Evolutionary conservation across 2,329 filamentous ascomycete genomes (phyloP).

Genomic region (Ophidiomyces ophidiicola): DNA sequence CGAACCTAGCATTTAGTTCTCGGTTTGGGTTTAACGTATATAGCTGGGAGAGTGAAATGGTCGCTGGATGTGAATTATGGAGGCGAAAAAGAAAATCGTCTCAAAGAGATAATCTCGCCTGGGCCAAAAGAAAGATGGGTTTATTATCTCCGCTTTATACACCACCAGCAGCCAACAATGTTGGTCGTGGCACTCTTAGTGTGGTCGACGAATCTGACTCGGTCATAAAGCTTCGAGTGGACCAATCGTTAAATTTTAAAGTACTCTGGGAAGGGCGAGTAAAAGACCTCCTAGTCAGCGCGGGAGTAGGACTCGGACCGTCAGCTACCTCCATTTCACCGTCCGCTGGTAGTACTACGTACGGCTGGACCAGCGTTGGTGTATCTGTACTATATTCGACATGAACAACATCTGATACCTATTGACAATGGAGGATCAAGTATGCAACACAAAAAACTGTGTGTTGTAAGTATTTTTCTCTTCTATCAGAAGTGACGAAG

Average conservation of each 20-base stretch:
- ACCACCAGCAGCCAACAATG: conserved; percentile 16
- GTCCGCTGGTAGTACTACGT: conserved; percentile 21
- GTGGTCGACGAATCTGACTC: conserved; percentile 50
- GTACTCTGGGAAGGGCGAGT: conserved; percentile 85
- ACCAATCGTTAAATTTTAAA: conserved; percentile 76
- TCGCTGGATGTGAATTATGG: conserved; percentile 89
- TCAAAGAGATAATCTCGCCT: conserved; percentile 31
- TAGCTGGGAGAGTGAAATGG: conserved; percentile 91
- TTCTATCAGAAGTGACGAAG: conserved; percentile 2
- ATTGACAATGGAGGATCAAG: neutral
- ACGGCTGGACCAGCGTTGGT: conserved; percentile 31
- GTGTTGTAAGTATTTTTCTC: neutral
- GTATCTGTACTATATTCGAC: conserved; percentile 34
- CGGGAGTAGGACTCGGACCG: conserved; percentile 71
- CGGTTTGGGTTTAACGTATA: conserved; percentile 96
- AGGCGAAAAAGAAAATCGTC: conserved; percentile 37
- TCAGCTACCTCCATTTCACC: conserved; percentile 20
- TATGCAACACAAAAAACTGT: too few species aligned
- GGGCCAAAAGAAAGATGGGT: conserved; percentile 34
- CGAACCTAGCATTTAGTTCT: conserved; percentile 71
- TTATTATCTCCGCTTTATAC: conserved; percentile 9
- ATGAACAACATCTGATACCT: conserved; percentile 15
- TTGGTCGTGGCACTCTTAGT: conserved; percentile 14
- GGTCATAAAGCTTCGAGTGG: conserved; percentile 77
- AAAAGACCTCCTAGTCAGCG: conserved; percentile 83